Percentiles rank a stretch among this genome's conserved stretches.
These are phyloP conservation scores for Abelmoschus esculentus DNA, from an alignment of 345 rosid genomes.

Conservation along the genomic window DNA sequence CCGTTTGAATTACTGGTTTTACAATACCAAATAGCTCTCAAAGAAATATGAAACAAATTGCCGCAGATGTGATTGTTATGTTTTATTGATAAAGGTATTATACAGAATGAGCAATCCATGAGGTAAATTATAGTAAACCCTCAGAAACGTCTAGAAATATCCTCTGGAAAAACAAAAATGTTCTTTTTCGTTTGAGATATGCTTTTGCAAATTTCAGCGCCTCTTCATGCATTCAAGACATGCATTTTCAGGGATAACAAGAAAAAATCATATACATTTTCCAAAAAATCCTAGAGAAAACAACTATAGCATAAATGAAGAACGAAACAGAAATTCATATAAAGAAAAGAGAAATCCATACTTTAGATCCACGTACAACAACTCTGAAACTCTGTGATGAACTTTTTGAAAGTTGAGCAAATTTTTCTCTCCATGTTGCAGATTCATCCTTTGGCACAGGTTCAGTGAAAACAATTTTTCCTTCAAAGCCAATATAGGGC, in stretches of 20 bases:
- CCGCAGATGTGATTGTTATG: no score
- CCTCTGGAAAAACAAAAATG: not conserved
- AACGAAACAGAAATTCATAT: conserved; percentile 5
- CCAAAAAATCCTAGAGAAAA: conserved; percentile 4
- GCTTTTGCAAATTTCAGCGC: not conserved
- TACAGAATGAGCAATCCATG: no score
- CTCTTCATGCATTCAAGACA: not conserved
- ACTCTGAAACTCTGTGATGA: conserved; percentile 98
- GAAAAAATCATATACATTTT: not conserved
- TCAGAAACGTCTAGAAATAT: not conserved
- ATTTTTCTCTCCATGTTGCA: conserved; percentile 96
- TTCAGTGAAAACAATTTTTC: conserved; percentile 96
- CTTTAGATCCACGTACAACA: conserved; percentile 98
- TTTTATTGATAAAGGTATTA: no score
- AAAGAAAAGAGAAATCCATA: conserved; percentile 23
- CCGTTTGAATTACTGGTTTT: not conserved
- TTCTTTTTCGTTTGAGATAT: not conserved
- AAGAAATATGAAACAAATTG: not conserved
- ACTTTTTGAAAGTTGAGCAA: conserved; percentile 94
- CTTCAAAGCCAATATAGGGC: conserved; percentile 31
- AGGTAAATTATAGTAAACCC: not conserved
- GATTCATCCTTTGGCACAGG: conserved; percentile 92
- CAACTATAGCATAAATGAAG: not conserved
- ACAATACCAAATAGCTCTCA: not conserved
- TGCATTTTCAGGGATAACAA: not conserved